Evolutionary conservation across 495 filamentous ascomycete species (phyloP).

Genomic region (Gamarada debralockiae): DNA sequence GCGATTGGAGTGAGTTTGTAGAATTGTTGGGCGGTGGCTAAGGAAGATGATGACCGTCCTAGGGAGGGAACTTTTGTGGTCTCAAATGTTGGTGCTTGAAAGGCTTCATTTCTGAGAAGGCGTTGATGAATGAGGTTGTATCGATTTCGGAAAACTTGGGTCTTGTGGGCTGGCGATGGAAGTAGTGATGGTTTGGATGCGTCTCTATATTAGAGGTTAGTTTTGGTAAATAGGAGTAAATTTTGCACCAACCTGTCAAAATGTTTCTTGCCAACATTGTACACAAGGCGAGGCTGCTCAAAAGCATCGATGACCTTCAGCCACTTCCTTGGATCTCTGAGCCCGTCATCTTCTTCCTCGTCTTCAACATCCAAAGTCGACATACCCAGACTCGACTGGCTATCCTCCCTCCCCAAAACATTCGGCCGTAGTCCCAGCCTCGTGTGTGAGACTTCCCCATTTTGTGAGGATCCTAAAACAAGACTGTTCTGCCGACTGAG

Average conservation of each 20-base stretch:
- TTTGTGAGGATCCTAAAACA: slow-evolving; percentile 28
- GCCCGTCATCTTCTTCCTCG: slow-evolving; percentile 50
- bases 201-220: slow-evolving; percentile 33
- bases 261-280: slow-evolving; percentile 84
- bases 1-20: slow-evolving; percentile 92
- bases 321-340: slow-evolving; percentile 69
- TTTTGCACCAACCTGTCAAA: slow-evolving; percentile 63
- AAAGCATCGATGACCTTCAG: slow-evolving; percentile 74
- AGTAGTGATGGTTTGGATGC: slow-evolving; percentile 70
- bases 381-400: slow-evolving; percentile 60
- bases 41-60: slow-evolving; percentile 52
- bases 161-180: slow-evolving; percentile 77
- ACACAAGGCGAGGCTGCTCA: slow-evolving; percentile 81
- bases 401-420: slow-evolving; percentile 48
- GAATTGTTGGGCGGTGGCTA: slow-evolving; percentile 49
- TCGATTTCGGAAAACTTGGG: slow-evolving; percentile 77
- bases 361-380: slow-evolving; percentile 58
- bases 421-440: slow-evolving; percentile 38
- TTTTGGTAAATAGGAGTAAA: slow-evolving; percentile 1
- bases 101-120: slow-evolving; percentile 86
- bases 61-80: slow-evolving; percentile 38
- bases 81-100: slow-evolving; percentile 71
- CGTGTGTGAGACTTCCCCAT: slow-evolving; percentile 14
- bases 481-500: slow-evolving; percentile 60
- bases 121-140: slow-evolving; percentile 90